These are phyloP conservation scores for Cetraspora pellucida DNA, from an alignment of 192 early-diverging fungal species.

Conservation along the genomic window DNA sequence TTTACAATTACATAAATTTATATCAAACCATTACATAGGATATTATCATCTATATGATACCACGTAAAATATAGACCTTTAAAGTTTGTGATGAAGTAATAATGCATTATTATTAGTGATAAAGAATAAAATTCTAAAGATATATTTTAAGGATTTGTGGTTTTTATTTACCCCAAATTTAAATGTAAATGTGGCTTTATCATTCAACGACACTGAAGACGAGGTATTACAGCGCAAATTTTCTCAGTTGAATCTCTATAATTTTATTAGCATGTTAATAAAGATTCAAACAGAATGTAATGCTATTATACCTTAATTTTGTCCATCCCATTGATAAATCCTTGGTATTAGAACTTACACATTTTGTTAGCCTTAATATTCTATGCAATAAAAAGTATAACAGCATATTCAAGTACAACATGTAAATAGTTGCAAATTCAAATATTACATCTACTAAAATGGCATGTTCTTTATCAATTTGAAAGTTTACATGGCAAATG, in stretches of 20 bases:
- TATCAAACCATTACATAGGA: no score
- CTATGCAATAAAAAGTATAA: constrained; percentile 70
- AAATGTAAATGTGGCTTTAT: constrained; percentile 68
- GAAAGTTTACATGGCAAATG: not conserved
- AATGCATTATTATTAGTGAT: not conserved
- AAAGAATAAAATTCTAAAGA: not conserved
- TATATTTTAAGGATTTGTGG: constrained; percentile 77
- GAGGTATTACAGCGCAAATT: constrained; percentile 57
- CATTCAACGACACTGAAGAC: constrained; percentile 54
- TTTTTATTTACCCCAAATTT: constrained; percentile 67
- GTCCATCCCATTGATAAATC: constrained; percentile 80
- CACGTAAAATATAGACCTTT: no score
- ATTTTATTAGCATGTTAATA: constrained; percentile 4
- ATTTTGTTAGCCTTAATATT: constrained; percentile 70
- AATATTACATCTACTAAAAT: constrained; percentile 77
- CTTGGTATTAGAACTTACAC: constrained; percentile 71
- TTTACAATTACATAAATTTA: no score
- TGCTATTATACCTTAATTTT: constrained; percentile 49
- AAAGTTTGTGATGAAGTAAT: not conserved
- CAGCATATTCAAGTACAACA: constrained; percentile 74
- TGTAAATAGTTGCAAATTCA: constrained; percentile 65
- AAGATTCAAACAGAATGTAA: not conserved
- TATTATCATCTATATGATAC: no score
- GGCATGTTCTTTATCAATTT: constrained; percentile 58
- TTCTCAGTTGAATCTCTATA: constrained; percentile 64